Conservation (phyloP, 768 basidiomycete species). For the Rhizopogon vesiculosus region DNA sequence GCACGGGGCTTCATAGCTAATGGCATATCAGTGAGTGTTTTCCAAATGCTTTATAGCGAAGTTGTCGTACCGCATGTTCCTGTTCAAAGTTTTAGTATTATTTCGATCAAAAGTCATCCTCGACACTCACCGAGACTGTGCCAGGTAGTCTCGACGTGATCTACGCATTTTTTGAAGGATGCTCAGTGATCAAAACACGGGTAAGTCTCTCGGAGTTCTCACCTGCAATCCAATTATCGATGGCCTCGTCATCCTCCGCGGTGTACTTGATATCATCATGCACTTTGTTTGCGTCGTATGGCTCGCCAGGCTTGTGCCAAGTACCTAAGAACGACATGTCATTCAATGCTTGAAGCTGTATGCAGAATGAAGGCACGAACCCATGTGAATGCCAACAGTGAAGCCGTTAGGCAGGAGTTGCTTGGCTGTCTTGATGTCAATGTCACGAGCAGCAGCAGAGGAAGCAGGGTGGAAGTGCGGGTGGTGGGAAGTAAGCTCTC, state of each 20-base stretch:
- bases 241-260: conserved; percentile 65
- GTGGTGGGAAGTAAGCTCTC: conserved; percentile 68
- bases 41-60: conserved; percentile 39
- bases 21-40: not conserved
- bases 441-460: conserved; percentile 53
- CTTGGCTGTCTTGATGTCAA: conserved; percentile 66
- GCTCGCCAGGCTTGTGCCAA: conserved; percentile 54
- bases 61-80: not conserved
- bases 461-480: conserved; percentile 72
- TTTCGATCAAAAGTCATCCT: conserved; percentile 7
- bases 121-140: conserved; percentile 50
- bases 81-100: not conserved
- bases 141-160: conserved; percentile 77
- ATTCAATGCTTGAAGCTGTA: not conserved
- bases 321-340: conserved; percentile 28
- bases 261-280: conserved; percentile 65
- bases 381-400: conserved; percentile 73
- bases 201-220: not conserved
- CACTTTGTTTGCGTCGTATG: conserved; percentile 49
- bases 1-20: conserved; percentile 63
- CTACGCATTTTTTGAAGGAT: conserved; percentile 5
- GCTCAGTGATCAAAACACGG: not conserved
- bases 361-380: conserved; percentile 20
- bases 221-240: conserved; percentile 63
- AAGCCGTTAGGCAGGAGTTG: conserved; percentile 53